Base-by-base conservation (phyloP, 2,329 filamentous ascomycete species). In the Ceratocystis papillata region DNA sequence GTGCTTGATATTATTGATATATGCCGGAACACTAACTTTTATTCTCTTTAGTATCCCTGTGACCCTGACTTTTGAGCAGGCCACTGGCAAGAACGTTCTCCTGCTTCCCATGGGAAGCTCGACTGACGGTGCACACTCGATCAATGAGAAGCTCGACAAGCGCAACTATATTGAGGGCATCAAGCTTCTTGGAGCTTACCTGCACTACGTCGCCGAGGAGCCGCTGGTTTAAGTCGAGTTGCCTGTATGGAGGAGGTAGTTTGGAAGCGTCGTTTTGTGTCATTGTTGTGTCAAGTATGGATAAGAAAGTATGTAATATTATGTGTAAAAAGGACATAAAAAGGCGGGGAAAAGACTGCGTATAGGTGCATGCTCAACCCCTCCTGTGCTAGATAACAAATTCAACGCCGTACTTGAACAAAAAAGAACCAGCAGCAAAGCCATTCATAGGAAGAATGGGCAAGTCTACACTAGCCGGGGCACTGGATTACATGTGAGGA, bases 141-240 rank as follows among this genome's bases (percentile, higher is more conserved):
- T 96, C 77, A 99, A 99, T 76, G 94, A 97, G 84, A 96, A 96
- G 83, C 81, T 99, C 67, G 94, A 99, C 77, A 91, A 89, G 83
- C 85, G 84, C 74, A 99, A 99, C 79, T 99, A 99, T 76, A 96
- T 99, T 73, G 91, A 99, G 80, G 94, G 94, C 62, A 96, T 89
- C 72, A 99, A 99, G 84, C 78, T 99, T 69, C 78, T 99, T 67
- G 94, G 94, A 61, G 89, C 93, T 2, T 99, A 99, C 75, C 79
- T 99, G 74, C 93, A 97, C 78, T 96, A 96, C 72, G 91, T 96
- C 70, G 91, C 92, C 1, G 90, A 93, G 74, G 94, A 99, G 81
- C 86, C 89, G 48, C 85, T 75, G 69, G 65, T 64, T 45, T 78
- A 72, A 73, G 41, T 7, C 28, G 8, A 30, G 20, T n/a, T 22